Conservation (phyloP, 108 stramenopile species). For the Parietichytrium sp. region DNA sequence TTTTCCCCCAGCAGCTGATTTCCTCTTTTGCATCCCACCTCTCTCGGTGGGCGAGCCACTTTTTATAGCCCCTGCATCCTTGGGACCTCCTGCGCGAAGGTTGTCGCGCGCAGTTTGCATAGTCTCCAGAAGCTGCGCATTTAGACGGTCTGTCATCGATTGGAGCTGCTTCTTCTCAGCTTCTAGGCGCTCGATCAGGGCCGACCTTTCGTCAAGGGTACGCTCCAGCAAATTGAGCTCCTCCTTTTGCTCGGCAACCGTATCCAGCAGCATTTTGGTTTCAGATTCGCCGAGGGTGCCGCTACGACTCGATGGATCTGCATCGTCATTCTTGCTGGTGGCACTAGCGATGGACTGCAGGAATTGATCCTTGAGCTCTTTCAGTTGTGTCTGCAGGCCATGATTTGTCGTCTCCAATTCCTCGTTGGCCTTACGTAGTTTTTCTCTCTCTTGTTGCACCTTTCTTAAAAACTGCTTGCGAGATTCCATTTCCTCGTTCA, state of each 20-base stretch:
- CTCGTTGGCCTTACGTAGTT: background rate
- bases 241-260: no score
- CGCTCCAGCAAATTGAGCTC: no score
- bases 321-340: background rate
- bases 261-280: slow-evolving; percentile 9
- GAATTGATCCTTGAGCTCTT: background rate
- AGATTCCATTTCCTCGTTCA: background rate
- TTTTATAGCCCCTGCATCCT: no score
- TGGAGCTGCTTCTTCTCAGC: no score
- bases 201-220: no score
- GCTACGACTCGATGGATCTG: background rate
- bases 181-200: no score
- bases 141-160: background rate
- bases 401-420: background rate
- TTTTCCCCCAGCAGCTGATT: no score
- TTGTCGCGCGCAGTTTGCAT: slow-evolving; percentile 7
- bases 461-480: background rate
- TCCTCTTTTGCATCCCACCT: no score
- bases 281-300: background rate
- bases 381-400: background rate
- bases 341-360: background rate
- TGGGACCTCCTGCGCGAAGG: no score
- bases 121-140: background rate
- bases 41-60: no score
- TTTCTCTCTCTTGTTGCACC: background rate